These are phyloP conservation scores for Aureobasidium sp. DNA, from an alignment of 2,329 filamentous ascomycete genomes.

Conservation along the genomic window DNA sequence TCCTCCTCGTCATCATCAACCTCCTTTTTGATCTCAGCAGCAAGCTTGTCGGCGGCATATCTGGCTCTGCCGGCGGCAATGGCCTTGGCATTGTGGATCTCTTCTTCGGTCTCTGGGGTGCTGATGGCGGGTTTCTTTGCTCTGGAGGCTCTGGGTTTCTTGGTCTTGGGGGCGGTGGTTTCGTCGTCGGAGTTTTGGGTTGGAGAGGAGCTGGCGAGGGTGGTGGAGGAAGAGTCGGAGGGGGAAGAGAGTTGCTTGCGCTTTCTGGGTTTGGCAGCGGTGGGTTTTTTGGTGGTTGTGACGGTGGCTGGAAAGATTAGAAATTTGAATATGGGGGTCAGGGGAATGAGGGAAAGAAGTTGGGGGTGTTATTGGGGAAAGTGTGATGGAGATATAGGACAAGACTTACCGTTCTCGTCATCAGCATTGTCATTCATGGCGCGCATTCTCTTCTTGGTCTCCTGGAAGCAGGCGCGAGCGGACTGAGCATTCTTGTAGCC, in stretches of 20 bases:
- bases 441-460: slow-evolving; percentile 34
- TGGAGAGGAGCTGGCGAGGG: neutral
- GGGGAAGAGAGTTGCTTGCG: neutral
- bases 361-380: neutral
- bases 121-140: neutral
- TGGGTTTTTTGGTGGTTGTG: neutral
- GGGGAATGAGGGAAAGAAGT: neutral
- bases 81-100: neutral
- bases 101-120: neutral
- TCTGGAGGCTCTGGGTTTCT: neutral
- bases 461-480: slow-evolving; percentile 31
- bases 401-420: neutral
- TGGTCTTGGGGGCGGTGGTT: neutral
- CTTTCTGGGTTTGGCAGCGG: neutral
- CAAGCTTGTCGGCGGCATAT: neutral
- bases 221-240: neutral
- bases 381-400: neutral
- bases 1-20: neutral
- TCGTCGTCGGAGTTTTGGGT: neutral
- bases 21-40: neutral
- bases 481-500: slow-evolving; percentile 33
- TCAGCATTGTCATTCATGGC: slow-evolving; percentile 6
- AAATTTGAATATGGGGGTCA: too few species aligned
- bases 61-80: slow-evolving; percentile 5
- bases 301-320: neutral